A percentile compares a stretch with the other conserved stretches of the same genome.
phyloP scores from a whole-genome alignment of 495 filamentous ascomycete genomes.

The Penicillium pancosmium region DNA sequence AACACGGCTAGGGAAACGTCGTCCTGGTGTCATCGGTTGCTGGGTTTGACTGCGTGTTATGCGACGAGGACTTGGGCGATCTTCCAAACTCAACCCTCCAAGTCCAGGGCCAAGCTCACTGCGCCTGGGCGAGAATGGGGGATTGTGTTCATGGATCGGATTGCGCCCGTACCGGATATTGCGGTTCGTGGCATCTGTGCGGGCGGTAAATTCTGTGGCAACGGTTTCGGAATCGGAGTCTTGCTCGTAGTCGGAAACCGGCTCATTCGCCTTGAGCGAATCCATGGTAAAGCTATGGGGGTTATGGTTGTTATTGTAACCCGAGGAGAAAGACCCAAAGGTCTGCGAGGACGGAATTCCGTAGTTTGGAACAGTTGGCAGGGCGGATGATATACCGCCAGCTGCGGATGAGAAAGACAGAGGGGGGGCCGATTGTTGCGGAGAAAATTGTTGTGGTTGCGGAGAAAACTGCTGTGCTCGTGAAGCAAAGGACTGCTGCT shows the following conservation, averaged over 20 bases:
- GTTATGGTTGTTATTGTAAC: conserved; percentile 18
- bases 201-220: conserved; percentile 38
- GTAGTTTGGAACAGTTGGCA: conserved; percentile 30
- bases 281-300: conserved; percentile 43
- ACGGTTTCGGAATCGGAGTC: conserved; percentile 50
- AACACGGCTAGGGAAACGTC: conserved; percentile 8
- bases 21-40: conserved; percentile 19
- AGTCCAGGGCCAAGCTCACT: conserved; percentile 43
- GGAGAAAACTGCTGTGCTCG: conserved; percentile 25
- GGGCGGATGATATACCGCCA: conserved; percentile 36
- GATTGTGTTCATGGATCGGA: conserved; percentile 15
- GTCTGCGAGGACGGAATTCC: conserved; percentile 24
- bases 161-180: conserved; percentile 44
- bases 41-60: conserved; percentile 48
- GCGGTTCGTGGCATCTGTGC: conserved; percentile 41
- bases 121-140: conserved; percentile 36
- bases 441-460: conserved; percentile 24
- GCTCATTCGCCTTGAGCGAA: conserved; percentile 37
- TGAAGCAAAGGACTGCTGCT: not conserved
- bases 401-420: conserved; percentile 27
- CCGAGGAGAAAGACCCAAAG: conserved; percentile 15
- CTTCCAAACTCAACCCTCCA: conserved; percentile 46
- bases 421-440: conserved; percentile 24
- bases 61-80: conserved; percentile 37
- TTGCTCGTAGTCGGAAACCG: conserved; percentile 40